phyloP scores from a whole-genome alignment of 345 rosid species.

The Heritiera fomes region DNA sequence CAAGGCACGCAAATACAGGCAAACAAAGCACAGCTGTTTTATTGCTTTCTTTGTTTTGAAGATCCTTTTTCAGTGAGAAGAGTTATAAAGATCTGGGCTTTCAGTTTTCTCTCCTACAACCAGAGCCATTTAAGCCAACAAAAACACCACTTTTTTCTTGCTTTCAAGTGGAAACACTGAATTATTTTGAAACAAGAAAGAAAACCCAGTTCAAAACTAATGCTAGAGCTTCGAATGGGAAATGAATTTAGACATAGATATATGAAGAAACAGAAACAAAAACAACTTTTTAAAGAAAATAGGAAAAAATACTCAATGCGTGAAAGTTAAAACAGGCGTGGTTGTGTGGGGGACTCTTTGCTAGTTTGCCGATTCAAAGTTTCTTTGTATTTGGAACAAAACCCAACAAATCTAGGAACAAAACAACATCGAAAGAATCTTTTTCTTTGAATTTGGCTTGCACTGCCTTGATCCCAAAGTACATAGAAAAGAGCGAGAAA shows the following conservation, averaged over 20 bases:
- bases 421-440: background rate
- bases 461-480: background rate
- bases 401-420: background rate
- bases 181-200: background rate
- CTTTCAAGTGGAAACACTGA: constrained; percentile 7
- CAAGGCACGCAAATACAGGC: background rate
- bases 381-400: background rate
- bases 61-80: background rate
- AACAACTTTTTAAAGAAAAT: background rate
- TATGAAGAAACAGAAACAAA: background rate
- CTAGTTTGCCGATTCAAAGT: background rate
- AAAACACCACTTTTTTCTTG: background rate
- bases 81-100: constrained; percentile 18
- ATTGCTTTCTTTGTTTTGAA: background rate
- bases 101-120: constrained; percentile 18
- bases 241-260: background rate
- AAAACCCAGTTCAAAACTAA: background rate
- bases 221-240: background rate
- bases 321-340: background rate
- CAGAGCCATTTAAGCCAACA: constrained; percentile 1
- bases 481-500: background rate
- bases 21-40: background rate
- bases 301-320: background rate
- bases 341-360: background rate
- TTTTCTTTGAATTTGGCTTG: background rate